These are phyloP conservation scores for Pseudohyphozyma bogoriensis DNA, from an alignment of 768 basidiomycete genomes.

Conservation along the genomic window DNA sequence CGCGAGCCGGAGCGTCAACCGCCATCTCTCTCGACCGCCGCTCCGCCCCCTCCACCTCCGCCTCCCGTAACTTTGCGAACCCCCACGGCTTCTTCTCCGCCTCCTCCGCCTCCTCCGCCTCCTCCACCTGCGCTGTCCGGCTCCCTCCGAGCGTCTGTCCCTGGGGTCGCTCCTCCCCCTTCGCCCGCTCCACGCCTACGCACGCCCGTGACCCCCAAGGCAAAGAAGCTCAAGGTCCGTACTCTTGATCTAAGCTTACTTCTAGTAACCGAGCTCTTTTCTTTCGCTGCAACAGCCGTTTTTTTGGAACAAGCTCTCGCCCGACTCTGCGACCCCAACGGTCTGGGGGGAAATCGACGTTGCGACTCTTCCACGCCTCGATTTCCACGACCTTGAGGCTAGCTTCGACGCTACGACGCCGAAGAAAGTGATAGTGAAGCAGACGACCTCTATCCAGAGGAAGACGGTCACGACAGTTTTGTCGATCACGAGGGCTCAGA, in stretches of 20 bases:
- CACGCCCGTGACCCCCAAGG: not conserved
- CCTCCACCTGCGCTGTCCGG: slow-evolving; percentile 26
- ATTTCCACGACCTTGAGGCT: slow-evolving; percentile 60
- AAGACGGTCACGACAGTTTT: slow-evolving; percentile 56
- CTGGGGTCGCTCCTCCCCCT: slow-evolving; percentile 38
- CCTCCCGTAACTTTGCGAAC: not conserved
- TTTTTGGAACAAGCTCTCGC: slow-evolving; percentile 77
- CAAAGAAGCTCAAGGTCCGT: slow-evolving; percentile 28
- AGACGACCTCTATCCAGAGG: slow-evolving; percentile 44
- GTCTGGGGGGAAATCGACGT: slow-evolving; percentile 58
- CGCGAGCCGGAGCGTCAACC: not conserved
- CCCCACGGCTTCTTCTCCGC: no score
- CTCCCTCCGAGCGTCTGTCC: not conserved
- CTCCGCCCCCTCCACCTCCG: not conserved
- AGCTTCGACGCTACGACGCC: slow-evolving; percentile 57
- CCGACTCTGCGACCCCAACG: slow-evolving; percentile 43
- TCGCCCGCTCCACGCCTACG: slow-evolving; percentile 35
- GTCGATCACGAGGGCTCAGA: slow-evolving; percentile 72
- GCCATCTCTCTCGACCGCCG: no score
- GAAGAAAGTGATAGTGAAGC: slow-evolving; percentile 37
- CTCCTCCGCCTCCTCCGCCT: slow-evolving; percentile 34
- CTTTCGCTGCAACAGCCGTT: slow-evolving; percentile 49
- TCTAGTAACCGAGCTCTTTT: not conserved
- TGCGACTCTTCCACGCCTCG: slow-evolving; percentile 41
- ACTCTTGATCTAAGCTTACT: no score